Evolutionary conservation across 805 yeast genomes (phyloP).

Genomic region (Kodamaea neixiangensis): DNA sequence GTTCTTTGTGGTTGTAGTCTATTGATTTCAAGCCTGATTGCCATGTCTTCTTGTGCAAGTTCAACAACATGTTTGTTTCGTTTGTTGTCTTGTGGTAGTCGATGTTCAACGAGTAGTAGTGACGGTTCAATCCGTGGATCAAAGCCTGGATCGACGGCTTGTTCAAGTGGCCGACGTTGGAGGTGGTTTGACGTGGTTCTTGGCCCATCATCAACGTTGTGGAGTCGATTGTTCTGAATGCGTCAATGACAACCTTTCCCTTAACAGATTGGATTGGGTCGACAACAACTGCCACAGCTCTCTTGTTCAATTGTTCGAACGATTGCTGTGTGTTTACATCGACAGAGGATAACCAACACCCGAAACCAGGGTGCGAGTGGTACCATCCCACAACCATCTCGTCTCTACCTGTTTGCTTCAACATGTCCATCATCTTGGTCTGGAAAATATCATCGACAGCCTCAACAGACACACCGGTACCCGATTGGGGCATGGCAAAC

Average conservation of each 20-base stretch:
- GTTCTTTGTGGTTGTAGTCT: conserved; percentile 78
- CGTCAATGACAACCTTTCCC: conserved; percentile 98
- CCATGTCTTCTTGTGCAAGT: conserved; percentile 95
- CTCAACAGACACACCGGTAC: conserved; percentile 98
- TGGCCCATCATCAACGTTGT: conserved; percentile 90
- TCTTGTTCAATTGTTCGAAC: conserved; percentile 89
- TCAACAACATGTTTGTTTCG: conserved; percentile 91
- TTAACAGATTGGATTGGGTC: conserved; percentile 99
- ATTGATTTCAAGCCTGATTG: conserved; percentile 81
- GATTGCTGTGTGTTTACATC: conserved; percentile 98
- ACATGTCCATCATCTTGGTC: conserved; percentile 99
- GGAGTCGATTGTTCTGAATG: conserved; percentile 91
- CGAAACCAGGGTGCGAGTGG: conserved; percentile 95
- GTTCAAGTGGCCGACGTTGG: conserved; percentile 91
- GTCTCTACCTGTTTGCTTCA: conserved; percentile 98
- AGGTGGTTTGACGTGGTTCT: conserved; percentile 97
- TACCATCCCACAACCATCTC: conserved; percentile 99
- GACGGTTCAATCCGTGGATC: conserved; percentile 95
- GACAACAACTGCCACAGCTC: conserved; percentile 98
- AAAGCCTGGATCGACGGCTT: conserved; percentile 96
- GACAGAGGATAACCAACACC: conserved; percentile 97
- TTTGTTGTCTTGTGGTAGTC: conserved; percentile 90
- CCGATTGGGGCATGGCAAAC: conserved; percentile 99
- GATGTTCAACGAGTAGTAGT: conserved; percentile 92
- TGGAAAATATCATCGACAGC: conserved; percentile 99